These are phyloP conservation scores for Penicillium fimorum DNA, from an alignment of 495 filamentous ascomycete species.

Conservation along the genomic window DNA sequence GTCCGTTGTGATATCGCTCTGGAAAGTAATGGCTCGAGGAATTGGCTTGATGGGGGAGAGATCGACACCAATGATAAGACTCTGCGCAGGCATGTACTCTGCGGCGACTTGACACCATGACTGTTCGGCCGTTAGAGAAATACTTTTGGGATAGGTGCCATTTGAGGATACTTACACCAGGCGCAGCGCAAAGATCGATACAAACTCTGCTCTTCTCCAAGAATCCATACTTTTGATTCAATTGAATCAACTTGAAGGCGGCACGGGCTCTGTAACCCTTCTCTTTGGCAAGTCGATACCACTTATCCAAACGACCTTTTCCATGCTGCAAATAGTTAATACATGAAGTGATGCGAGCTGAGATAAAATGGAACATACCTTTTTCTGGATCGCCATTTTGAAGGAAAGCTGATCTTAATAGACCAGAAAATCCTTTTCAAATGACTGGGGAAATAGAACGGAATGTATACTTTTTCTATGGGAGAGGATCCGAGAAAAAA, in stretches of 20 bases:
- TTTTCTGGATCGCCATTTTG: slow-evolving; percentile 95
- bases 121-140: slow-evolving; percentile 40
- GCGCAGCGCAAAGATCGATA: slow-evolving; percentile 95
- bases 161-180: slow-evolving; percentile 63
- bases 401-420: slow-evolving; percentile 26
- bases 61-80: slow-evolving; percentile 93
- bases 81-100: slow-evolving; percentile 88
- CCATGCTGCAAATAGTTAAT: slow-evolving; percentile 61
- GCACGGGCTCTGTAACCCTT: slow-evolving; percentile 96
- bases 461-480: slow-evolving; percentile 25
- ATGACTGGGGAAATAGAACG: slow-evolving; percentile 13
- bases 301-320: slow-evolving; percentile 99
- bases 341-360: slow-evolving; percentile 1
- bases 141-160: neutral
- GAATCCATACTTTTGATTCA: slow-evolving; percentile 99
- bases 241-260: slow-evolving; percentile 96
- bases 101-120: slow-evolving; percentile 99
- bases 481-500: slow-evolving; percentile 21
- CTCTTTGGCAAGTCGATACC: slow-evolving; percentile 94
- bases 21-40: slow-evolving; percentile 88
- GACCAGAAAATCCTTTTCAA: slow-evolving; percentile 22
- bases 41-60: slow-evolving; percentile 95
- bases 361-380: slow-evolving; percentile 45
- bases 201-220: slow-evolving; percentile 94
- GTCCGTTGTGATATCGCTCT: slow-evolving; percentile 96